Base-by-base conservation (phyloP, 345 rosid species). In the Eutrema yunnanense region DNA sequence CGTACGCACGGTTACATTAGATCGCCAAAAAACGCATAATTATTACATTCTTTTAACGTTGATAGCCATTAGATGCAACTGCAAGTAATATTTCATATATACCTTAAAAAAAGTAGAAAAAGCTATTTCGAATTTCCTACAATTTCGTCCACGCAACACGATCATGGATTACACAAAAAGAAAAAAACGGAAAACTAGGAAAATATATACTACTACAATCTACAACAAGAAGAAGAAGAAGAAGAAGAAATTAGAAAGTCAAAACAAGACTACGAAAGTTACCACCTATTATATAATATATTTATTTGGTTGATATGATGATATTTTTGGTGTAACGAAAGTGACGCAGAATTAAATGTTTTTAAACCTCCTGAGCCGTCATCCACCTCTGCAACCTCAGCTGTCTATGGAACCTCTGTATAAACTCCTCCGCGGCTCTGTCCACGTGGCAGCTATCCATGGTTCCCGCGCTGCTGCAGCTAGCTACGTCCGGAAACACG, bases 341-440 rank as follows among this genome's bases (percentile, higher is more conserved):
- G 46, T 51, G 43, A 12, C 12, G 37, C 22, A 41, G 27, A 67
- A 50, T 0, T 19, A 0, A n/a, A 40, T 53, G 37, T 19, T 41
- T 22, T 47, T 46, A 75, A 30, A 55, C 60, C 60, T 71, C 80
- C 12, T 71, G 80, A 65, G 76, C 76, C 67, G 16, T 71, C 84
- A 44, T 71, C 72, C 74, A 66, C 36, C 82, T 84, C 78, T 94
- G 91, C 69, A 44, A 71, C 82, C 80, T 86, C 65, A 86, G 80
- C 37, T 91, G 87, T 69, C 82, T 87, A 36, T 94, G 83, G 51
- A 91, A 91, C 69, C 83, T 89, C 69, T 82, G 82, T 50, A 94
- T 94, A 75, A 94, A 94, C 71, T 91, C 98, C 71, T 94, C 98
- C 6, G 98, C 97, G 2, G 86, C 95, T 79, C 73, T 78, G 53